phyloP scores from a whole-genome alignment of 768 basidiomycete genomes.

The Rhodotorula paludigena region DNA sequence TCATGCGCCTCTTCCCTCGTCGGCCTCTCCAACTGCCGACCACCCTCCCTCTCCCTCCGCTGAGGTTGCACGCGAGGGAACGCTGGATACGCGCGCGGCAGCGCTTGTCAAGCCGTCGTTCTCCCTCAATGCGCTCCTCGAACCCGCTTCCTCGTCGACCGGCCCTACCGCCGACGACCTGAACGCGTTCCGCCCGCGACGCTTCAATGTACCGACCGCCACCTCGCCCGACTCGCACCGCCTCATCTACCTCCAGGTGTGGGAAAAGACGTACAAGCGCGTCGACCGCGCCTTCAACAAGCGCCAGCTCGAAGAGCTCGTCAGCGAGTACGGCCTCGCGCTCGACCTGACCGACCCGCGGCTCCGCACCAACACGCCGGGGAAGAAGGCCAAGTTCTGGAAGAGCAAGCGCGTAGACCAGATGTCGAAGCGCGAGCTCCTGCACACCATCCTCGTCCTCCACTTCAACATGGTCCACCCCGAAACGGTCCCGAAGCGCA shows the following conservation, averaged over 20 bases:
- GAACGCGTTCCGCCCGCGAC: not conserved
- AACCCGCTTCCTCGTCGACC: not conserved
- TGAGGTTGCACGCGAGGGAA: too few relatives aligned
- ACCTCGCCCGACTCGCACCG: conserved; percentile 19
- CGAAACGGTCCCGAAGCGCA: not conserved
- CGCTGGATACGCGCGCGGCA: too few relatives aligned
- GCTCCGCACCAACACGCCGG: not conserved
- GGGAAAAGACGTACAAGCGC: not conserved
- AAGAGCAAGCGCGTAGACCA: conserved; percentile 23
- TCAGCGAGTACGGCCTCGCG: conserved; percentile 2
- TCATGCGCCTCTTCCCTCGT: not conserved
- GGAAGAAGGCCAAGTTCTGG: conserved; percentile 20
- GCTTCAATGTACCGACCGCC: conserved; percentile 15
- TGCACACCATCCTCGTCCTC: conserved; percentile 16
- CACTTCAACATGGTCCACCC: conserved; percentile 31
- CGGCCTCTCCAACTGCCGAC: not conserved
- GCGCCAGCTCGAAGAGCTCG: conserved; percentile 6
- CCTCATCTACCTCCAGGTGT: conserved; percentile 13
- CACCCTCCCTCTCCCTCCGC: not conserved
- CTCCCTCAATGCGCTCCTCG: not conserved
- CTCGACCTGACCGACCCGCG: conserved; percentile 2
- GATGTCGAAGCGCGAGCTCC: conserved; percentile 32
- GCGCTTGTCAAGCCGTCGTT: not conserved
- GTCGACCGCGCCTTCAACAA: conserved; percentile 26
- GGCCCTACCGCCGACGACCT: conserved; percentile 16